A percentile compares a stretch with the other conserved stretches of the same genome.
Conservation (phyloP, 148 eudicot genomes). For the Polygonum maritimum region DNA sequence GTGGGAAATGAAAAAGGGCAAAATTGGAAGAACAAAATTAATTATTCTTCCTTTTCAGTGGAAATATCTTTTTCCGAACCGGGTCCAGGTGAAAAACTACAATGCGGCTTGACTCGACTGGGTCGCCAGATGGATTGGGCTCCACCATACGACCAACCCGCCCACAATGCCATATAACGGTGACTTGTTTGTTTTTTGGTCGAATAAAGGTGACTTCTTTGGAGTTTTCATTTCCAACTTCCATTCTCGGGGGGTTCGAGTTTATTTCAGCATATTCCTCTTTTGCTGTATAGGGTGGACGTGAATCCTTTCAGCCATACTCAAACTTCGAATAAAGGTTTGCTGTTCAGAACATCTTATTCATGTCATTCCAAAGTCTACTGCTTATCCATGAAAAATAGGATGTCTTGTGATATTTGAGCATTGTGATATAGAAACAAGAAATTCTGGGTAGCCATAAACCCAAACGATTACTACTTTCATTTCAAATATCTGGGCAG, state of each 20-base stretch:
- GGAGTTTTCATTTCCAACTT: too few relatives aligned
- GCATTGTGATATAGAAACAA: too few relatives aligned
- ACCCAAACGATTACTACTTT: too few relatives aligned
- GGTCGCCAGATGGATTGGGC: not conserved
- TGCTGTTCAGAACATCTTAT: not conserved
- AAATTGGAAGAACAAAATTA: not conserved
- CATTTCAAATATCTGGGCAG: too few relatives aligned
- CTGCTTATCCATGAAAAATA: not conserved
- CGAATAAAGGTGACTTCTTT: too few relatives aligned
- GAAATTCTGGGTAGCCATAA: too few relatives aligned
- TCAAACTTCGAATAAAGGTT: constrained; percentile 86
- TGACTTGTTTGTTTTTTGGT: too few relatives aligned
- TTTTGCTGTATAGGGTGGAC: not conserved
- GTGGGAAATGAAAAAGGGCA: constrained; percentile 3
- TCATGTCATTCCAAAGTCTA: not conserved
- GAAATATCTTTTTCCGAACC: not conserved
- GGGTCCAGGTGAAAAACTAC: not conserved
- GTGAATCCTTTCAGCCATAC: constrained; percentile 42
- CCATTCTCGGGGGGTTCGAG: constrained; percentile 35
- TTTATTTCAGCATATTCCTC: constrained; percentile 10
- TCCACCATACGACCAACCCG: too few relatives aligned
- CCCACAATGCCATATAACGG: too few relatives aligned
- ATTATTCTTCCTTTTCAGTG: not conserved
- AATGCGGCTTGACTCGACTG: not conserved
- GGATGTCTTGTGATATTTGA: too few relatives aligned